A percentile compares a stretch with the other conserved stretches of the same genome.
These are phyloP conservation scores for Penium margaritaceum DNA, from an alignment of 139 green algal genomes.

Conservation along the genomic window DNA sequence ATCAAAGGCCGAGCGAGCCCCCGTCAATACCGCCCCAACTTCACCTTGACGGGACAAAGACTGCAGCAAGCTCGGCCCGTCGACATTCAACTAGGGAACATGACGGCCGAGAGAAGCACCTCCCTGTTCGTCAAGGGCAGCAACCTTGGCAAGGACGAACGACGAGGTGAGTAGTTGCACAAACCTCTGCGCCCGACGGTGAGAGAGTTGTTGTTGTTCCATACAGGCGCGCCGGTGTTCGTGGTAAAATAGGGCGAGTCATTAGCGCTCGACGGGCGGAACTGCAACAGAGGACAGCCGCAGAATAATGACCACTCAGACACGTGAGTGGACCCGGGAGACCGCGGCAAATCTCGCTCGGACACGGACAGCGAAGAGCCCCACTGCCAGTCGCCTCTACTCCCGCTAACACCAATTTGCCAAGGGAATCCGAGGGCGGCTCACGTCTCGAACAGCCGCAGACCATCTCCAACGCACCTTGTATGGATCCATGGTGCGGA, in stretches of 20 bases:
- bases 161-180: background rate
- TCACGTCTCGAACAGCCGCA: background rate
- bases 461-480: no score
- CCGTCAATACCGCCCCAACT: background rate
- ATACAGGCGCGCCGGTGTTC: slow-evolving; percentile 80
- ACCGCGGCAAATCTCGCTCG: background rate
- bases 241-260: slow-evolving; percentile 77
- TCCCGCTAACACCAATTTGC: background rate
- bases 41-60: no score
- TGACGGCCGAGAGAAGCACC: background rate
- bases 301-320: background rate
- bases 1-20: background rate
- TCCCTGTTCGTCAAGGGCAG: background rate
- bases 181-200: slow-evolving; percentile 64
- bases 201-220: slow-evolving; percentile 85
- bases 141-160: background rate
- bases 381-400: background rate
- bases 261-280: slow-evolving; percentile 36
- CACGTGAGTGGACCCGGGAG: background rate
- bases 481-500: slow-evolving; percentile 44
- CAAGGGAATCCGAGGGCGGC: background rate
- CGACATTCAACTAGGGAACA: background rate
- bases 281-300: slow-evolving; percentile 17
- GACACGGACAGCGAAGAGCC: slow-evolving; percentile 1
- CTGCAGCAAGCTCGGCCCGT: background rate